Evolutionary conservation across 2,329 filamentous ascomycete genomes (phyloP).

Genomic region (Scorias spongiosa): DNA sequence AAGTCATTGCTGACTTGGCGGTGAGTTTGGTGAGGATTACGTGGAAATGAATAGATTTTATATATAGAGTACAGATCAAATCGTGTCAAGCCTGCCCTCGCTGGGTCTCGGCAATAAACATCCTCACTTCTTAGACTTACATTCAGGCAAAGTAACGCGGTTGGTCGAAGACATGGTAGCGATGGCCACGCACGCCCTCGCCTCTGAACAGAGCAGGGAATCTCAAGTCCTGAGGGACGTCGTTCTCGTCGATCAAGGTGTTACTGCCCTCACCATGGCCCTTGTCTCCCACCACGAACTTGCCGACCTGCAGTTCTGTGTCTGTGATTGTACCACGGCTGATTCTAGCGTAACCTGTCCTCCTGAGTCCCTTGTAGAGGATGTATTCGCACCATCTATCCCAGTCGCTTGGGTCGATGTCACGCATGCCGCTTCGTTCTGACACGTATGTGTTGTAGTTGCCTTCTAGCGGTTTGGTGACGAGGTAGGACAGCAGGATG

Average conservation of each 20-base stretch:
- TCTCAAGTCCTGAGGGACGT: conserved; percentile 60
- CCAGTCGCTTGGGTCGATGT: conserved; percentile 86
- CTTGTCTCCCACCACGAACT: conserved; percentile 61
- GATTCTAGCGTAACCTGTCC: conserved; percentile 79
- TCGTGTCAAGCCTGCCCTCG: too few species aligned
- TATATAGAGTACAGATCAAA: too few species aligned
- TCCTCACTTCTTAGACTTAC: too few species aligned
- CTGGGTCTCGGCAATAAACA: too few species aligned
- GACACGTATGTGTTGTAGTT: conserved; percentile 97
- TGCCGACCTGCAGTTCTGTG: conserved; percentile 88
- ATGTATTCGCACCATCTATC: conserved; percentile 99
- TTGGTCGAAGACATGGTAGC: conserved; percentile 91
- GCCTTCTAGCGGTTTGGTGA: conserved; percentile 75
- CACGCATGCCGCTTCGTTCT: conserved; percentile 74
- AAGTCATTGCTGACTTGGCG: too few species aligned
- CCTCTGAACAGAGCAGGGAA: conserved; percentile 80
- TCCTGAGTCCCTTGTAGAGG: conserved; percentile 73
- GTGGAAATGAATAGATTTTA: too few species aligned
- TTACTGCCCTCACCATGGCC: conserved; percentile 45
- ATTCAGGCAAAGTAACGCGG: conserved; percentile 47
- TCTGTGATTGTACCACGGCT: conserved; percentile 87
- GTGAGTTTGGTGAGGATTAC: too few species aligned
- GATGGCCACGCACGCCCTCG: conserved; percentile 72
- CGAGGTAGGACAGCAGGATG: conserved; percentile 80
- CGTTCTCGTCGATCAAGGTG: conserved; percentile 52